A percentile compares a stretch with the other conserved stretches of the same genome.
phyloP scores from a whole-genome alignment of 495 filamentous ascomycete species.

The Aspergillus wentii region DNA sequence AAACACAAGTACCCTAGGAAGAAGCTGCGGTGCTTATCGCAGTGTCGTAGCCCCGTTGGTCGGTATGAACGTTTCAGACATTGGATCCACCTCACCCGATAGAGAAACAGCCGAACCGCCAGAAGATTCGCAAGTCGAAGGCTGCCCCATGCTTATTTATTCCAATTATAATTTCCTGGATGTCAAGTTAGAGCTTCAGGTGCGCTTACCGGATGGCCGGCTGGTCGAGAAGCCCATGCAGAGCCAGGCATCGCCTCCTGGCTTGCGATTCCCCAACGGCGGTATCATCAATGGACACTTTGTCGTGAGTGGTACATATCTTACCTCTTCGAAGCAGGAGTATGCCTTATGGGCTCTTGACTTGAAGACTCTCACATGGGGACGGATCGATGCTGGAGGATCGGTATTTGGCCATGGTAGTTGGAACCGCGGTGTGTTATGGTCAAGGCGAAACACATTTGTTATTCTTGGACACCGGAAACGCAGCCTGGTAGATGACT shows the following conservation, averaged over 20 bases:
- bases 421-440: constrained; percentile 93
- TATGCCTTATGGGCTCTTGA: constrained; percentile 97
- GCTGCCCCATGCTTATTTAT: constrained; percentile 91
- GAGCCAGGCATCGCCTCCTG: constrained; percentile 80
- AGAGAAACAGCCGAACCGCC: constrained; percentile 30
- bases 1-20: constrained; percentile 73
- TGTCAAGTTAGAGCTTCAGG: constrained; percentile 90
- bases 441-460: constrained; percentile 88
- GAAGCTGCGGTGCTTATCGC: constrained; percentile 92
- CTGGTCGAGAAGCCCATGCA: constrained; percentile 86
- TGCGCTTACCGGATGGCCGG: constrained; percentile 78
- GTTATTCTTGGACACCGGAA: constrained; percentile 92
- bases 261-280: constrained; percentile 90
- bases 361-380: constrained; percentile 82
- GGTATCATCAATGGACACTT: constrained; percentile 92
- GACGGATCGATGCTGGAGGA: constrained; percentile 91
- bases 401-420: constrained; percentile 91
- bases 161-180: constrained; percentile 99
- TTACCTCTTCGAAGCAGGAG: constrained; percentile 96
- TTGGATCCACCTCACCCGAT: constrained; percentile 53
- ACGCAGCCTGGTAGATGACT: constrained; percentile 92
- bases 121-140: constrained; percentile 43
- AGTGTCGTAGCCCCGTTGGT: constrained; percentile 87
- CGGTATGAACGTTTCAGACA: constrained; percentile 60
- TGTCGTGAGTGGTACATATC: constrained; percentile 92